Evolutionary conservation across 495 filamentous ascomycete species (phyloP).

Genomic region (Friedmanniomyces simplex): DNA sequence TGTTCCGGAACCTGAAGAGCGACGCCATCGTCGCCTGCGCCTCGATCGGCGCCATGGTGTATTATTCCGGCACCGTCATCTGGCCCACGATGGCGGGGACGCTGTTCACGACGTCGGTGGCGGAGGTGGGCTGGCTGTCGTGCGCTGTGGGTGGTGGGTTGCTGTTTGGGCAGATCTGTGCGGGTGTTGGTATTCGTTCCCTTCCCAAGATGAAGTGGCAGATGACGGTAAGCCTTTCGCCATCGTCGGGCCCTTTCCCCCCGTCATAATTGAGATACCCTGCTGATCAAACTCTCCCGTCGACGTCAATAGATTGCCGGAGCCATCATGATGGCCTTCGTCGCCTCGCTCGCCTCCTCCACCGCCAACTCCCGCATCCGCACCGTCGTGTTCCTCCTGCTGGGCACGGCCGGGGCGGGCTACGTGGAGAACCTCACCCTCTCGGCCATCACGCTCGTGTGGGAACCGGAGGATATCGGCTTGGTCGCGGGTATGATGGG

Average conservation of each 20-base stretch:
- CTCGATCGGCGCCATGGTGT: constrained; percentile 27
- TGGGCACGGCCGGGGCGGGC: constrained; percentile 20
- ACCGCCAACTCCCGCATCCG: constrained; percentile 3
- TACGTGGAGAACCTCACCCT: constrained; percentile 26
- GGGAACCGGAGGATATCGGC: constrained; percentile 36
- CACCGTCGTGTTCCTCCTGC: constrained; percentile 19
- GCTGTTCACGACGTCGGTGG: constrained; percentile 23
- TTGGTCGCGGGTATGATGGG: constrained; percentile 38
- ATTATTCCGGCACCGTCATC: constrained; percentile 28
- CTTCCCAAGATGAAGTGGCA: constrained; percentile 14
- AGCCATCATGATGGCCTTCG: constrained; percentile 8
- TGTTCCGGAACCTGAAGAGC: constrained; percentile 29
- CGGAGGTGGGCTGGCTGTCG: constrained; percentile 16
- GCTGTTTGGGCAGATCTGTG: constrained; percentile 25
- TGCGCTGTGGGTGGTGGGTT: constrained; percentile 24
- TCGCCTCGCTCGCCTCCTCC: constrained; percentile 12
- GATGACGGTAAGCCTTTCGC: background rate
- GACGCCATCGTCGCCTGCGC: constrained; percentile 25
- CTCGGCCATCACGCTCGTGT: constrained; percentile 24
- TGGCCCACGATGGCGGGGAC: constrained; percentile 15
- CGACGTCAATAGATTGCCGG: background rate
- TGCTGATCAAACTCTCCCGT: background rate
- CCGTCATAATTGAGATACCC: too few relatives aligned
- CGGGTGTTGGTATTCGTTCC: constrained; percentile 22
- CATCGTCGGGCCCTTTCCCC: background rate